These are phyloP conservation scores for Pseudomassariella vexata DNA, from an alignment of 2,329 filamentous ascomycete species.

Conservation along the genomic window DNA sequence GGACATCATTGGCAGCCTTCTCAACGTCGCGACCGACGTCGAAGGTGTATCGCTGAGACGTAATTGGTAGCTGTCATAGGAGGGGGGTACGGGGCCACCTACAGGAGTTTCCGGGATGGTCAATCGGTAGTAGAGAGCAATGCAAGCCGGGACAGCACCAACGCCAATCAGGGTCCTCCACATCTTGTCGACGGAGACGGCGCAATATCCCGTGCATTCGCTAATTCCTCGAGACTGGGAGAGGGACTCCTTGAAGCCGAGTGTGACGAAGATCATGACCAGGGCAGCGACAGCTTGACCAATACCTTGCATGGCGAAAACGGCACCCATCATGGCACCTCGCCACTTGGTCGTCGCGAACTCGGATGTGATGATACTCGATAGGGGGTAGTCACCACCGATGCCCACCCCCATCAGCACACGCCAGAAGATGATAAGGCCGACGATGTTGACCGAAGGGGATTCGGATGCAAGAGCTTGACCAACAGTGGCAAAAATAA, in stretches of 20 bases:
- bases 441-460: conserved; percentile 55
- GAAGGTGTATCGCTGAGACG: conserved; percentile 65
- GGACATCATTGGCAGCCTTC: conserved; percentile 66
- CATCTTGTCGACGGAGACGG: conserved; percentile 77
- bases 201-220: conserved; percentile 59
- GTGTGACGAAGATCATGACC: conserved; percentile 68
- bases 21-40: conserved; percentile 71
- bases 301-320: conserved; percentile 84
- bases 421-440: conserved; percentile 74
- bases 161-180: conserved; percentile 79
- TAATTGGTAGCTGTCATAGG: too few species aligned
- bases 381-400: conserved; percentile 76
- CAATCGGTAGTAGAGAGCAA: conserved; percentile 72
- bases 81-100: conserved; percentile 5
- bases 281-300: conserved; percentile 73
- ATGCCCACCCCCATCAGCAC: conserved; percentile 70
- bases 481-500: conserved; percentile 72
- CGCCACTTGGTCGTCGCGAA: conserved; percentile 82
- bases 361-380: conserved; percentile 79
- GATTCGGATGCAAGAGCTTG: conserved; percentile 63
- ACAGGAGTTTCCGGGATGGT: conserved; percentile 79
- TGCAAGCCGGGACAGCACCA: conserved; percentile 72
- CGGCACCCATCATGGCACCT: conserved; percentile 80
- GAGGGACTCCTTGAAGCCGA: conserved; percentile 64
- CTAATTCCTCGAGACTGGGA: conserved; percentile 41